Conservation (phyloP, 306 rosid genomes). For the Rubus idaeus region DNA sequence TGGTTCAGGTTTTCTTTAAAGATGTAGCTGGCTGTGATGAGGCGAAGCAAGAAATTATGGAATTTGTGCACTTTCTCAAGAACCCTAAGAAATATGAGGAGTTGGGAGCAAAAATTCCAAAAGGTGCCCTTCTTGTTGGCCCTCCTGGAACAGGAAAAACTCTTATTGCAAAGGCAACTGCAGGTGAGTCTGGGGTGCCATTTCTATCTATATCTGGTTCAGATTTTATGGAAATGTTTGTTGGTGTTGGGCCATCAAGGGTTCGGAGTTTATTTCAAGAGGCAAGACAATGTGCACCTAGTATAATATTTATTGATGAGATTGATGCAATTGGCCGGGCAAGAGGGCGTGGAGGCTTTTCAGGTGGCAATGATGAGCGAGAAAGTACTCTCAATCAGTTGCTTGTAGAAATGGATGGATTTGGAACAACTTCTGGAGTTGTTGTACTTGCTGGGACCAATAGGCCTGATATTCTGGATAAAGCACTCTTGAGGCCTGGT, state of each 20-base stretch:
- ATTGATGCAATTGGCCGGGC: slow-evolving; percentile 96
- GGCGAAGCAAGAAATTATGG: slow-evolving; percentile 96
- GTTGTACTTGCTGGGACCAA: slow-evolving; percentile 98
- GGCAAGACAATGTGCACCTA: slow-evolving; percentile 93
- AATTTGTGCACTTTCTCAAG: slow-evolving; percentile 92
- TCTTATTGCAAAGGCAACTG: slow-evolving; percentile 94
- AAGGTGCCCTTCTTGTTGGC: slow-evolving; percentile 94
- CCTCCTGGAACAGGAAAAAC: slow-evolving; percentile 99
- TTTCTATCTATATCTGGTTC: slow-evolving; percentile 93
- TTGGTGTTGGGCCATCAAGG: slow-evolving; percentile 96
- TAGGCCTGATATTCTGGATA: slow-evolving; percentile 92
- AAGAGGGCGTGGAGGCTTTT: slow-evolving; percentile 89
- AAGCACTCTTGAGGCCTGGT: slow-evolving; percentile 86
- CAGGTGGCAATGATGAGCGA: slow-evolving; percentile 84
- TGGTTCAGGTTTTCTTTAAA: slow-evolving; percentile 66
- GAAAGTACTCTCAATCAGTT: slow-evolving; percentile 95
- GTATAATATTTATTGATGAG: slow-evolving; percentile 92
- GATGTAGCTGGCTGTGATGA: slow-evolving; percentile 99
- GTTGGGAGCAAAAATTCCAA: slow-evolving; percentile 92
- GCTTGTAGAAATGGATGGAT: slow-evolving; percentile 98
- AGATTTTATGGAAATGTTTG: slow-evolving; percentile 95
- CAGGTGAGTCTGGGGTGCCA: slow-evolving; percentile 97
- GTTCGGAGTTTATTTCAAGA: slow-evolving; percentile 93
- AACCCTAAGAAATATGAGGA: slow-evolving; percentile 91
- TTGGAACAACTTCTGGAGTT: slow-evolving; percentile 89